Evolutionary conservation across 345 rosid genomes (phyloP).

Genomic region (Boechera divaricarpa): DNA sequence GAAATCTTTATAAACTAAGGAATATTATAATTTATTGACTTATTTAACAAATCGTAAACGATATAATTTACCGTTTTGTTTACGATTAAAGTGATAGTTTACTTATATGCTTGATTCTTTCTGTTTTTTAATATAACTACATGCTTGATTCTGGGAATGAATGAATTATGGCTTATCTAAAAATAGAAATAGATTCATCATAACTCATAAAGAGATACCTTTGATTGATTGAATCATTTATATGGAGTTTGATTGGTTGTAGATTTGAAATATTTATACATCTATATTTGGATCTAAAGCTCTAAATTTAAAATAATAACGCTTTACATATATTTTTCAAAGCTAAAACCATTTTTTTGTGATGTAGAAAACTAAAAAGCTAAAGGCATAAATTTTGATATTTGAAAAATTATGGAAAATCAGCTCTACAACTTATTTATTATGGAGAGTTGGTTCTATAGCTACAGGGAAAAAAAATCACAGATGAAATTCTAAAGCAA

Average conservation of each 20-base stretch:
- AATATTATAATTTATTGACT: not conserved
- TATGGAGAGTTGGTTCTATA: no score
- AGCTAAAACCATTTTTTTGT: no score
- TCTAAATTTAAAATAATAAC: no score
- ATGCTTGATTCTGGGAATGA: not conserved
- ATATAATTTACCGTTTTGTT: constrained; percentile 14
- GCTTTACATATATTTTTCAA: no score
- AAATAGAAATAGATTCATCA: not conserved
- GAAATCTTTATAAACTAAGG: constrained; percentile 7
- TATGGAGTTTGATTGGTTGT: not conserved
- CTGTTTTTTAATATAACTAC: not conserved
- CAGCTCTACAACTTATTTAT: no score
- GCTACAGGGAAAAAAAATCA: no score
- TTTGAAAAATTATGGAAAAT: no score
- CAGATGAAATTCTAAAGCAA: no score
- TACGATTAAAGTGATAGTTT: constrained; percentile 11
- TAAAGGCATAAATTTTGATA: no score
- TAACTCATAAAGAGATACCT: not conserved
- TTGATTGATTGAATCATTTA: not conserved
- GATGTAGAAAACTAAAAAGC: no score
- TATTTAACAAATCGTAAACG: not conserved
- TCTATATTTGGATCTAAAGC: no score
- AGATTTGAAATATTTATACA: no score
- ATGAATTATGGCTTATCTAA: constrained; percentile 15
- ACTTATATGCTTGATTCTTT: constrained; percentile 21